These are phyloP conservation scores for Sphagnum fallax DNA, from an alignment of 228 moss, liverwort and hornwort species.

Conservation along the genomic window DNA sequence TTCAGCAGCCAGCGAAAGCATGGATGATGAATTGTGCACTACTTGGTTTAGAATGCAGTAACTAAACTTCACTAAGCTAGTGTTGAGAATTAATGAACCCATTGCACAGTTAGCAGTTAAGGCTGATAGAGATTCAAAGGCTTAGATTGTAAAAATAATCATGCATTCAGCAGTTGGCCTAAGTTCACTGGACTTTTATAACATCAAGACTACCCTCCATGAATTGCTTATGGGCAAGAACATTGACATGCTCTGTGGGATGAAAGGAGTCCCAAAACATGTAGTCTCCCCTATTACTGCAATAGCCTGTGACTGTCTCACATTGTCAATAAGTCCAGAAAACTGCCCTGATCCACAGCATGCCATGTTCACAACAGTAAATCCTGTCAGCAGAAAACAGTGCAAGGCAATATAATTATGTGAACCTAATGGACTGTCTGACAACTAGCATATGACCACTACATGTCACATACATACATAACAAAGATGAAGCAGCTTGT, in stretches of 20 bases:
- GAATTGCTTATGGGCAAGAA: conserved; percentile 21
- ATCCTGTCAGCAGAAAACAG: conserved; percentile 14
- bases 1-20: no score
- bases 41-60: no score
- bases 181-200: conserved; percentile 56
- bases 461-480: neutral
- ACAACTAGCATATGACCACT: neutral
- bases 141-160: neutral
- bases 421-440: neutral
- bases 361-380: conserved; percentile 22
- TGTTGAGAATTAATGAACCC: no score
- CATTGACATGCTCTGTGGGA: conserved; percentile 60
- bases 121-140: no score
- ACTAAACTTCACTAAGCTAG: no score
- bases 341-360: conserved; percentile 58
- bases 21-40: no score
- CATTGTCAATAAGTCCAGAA: conserved; percentile 42
- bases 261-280: conserved; percentile 85
- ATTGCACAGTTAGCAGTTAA: no score
- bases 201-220: conserved; percentile 15
- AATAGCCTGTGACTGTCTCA: conserved; percentile 6
- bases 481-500: neutral
- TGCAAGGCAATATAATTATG: neutral
- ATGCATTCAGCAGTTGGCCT: conserved; percentile 24
- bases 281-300: conserved; percentile 24